Conservation (phyloP, 371 early-diverging fungal genomes). For the Coemansia sp. region DNA sequence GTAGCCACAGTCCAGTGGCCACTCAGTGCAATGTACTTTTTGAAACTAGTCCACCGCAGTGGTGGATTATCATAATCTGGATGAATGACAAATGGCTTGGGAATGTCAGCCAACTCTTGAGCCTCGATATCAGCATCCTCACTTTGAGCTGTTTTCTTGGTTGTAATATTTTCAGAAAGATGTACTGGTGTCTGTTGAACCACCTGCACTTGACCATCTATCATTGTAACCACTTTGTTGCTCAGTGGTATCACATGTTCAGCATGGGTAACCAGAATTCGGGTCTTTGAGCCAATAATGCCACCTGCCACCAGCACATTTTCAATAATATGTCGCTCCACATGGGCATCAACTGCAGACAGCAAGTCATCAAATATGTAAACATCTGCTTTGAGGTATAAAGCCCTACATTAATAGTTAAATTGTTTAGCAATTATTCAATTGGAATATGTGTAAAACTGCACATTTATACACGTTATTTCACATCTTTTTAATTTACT, state of each 20-base stretch:
- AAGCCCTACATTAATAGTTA: neutral
- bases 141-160: neutral
- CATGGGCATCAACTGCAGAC: neutral
- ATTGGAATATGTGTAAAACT: neutral
- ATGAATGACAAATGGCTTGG: neutral
- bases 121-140: neutral
- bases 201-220: neutral
- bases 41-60: neutral
- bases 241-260: neutral
- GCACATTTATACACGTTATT: neutral
- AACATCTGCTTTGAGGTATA: neutral
- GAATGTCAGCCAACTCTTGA: neutral
- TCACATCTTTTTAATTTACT: neutral
- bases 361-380: neutral
- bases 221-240: neutral
- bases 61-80: neutral
- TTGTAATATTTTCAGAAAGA: neutral
- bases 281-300: neutral
- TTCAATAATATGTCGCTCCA: neutral
- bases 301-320: neutral
- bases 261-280: neutral
- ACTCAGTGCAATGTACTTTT: constrained; percentile 8
- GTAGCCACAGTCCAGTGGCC: constrained; percentile 6
- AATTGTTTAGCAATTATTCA: neutral
- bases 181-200: neutral